Evolutionary conservation across 176 grass and related monocot species (phyloP).

Genomic region (Hordeum marinum): DNA sequence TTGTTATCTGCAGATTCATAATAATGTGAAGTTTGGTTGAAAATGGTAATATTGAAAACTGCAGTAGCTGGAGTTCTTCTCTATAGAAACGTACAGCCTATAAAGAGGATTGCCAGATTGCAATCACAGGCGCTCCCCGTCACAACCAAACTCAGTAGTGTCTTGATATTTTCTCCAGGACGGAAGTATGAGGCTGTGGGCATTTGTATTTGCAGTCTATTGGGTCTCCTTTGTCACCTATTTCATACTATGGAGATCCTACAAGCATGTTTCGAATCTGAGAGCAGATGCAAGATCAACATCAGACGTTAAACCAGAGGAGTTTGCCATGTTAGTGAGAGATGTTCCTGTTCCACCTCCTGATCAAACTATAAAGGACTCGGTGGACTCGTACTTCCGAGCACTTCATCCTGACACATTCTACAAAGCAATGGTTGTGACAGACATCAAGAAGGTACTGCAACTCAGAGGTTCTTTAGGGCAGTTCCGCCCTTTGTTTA

Average conservation of each 20-base stretch:
- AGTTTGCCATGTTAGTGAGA: slow-evolving; percentile 73
- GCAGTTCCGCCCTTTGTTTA: background rate
- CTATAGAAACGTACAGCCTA: background rate
- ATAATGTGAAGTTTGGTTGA: background rate
- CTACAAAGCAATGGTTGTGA: slow-evolving; percentile 78
- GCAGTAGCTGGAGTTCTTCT: background rate
- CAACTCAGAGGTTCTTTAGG: background rate
- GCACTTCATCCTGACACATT: slow-evolving; percentile 78
- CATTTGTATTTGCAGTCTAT: slow-evolving; percentile 64
- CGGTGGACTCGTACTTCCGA: slow-evolving; percentile 78
- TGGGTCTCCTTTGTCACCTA: slow-evolving; percentile 89
- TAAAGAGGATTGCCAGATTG: background rate
- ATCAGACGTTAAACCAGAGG: slow-evolving; percentile 61
- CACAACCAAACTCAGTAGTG: background rate
- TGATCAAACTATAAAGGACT: slow-evolving; percentile 70
- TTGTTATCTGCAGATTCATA: background rate
- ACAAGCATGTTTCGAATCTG: slow-evolving; percentile 77
- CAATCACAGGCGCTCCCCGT: background rate
- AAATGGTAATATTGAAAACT: background rate
- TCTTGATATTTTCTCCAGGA: slow-evolving; percentile 38
- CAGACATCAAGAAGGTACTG: slow-evolving; percentile 59
- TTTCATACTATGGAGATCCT: slow-evolving; percentile 83
- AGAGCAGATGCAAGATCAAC: slow-evolving; percentile 64
- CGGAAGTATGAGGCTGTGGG: slow-evolving; percentile 49
- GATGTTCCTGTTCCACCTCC: slow-evolving; percentile 46